These are phyloP conservation scores for Acer saccharum DNA, from an alignment of 345 rosid genomes.

Conservation along the genomic window DNA sequence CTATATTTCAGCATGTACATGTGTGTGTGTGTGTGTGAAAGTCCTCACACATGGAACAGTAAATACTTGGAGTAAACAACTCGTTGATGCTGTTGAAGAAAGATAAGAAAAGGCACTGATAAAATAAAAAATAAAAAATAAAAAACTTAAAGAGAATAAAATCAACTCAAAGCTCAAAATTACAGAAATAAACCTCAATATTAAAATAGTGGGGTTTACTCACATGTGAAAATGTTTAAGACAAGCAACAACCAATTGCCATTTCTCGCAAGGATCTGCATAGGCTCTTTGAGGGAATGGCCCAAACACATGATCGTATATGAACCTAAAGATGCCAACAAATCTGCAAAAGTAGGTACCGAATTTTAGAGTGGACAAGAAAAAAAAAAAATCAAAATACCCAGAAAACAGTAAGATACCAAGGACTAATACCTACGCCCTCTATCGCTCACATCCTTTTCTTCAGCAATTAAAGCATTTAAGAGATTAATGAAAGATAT, in stretches of 20 bases:
- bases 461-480: slow-evolving; percentile 84
- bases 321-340: slow-evolving; percentile 87
- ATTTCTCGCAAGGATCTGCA: slow-evolving; percentile 90
- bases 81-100: slow-evolving; percentile 5
- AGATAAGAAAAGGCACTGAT: not conserved
- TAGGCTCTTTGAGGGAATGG: slow-evolving; percentile 95
- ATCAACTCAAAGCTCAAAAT: slow-evolving; percentile 13
- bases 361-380: slow-evolving; percentile 22
- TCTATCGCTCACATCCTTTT: slow-evolving; percentile 80
- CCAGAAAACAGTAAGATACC: slow-evolving; percentile 12
- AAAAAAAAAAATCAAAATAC: slow-evolving; percentile 16
- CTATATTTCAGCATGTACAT: not conserved
- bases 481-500: slow-evolving; percentile 87
- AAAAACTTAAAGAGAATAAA: slow-evolving; percentile 5
- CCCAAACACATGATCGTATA: slow-evolving; percentile 88
- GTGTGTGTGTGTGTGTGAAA: not conserved
- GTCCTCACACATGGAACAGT: not conserved
- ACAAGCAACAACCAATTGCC: slow-evolving; percentile 92
- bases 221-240: slow-evolving; percentile 96
- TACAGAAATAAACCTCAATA: slow-evolving; percentile 1
- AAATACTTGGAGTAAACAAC: not conserved
- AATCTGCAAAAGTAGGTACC: slow-evolving; percentile 57
- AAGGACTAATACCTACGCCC: slow-evolving; percentile 72
- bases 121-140: slow-evolving; percentile 14
- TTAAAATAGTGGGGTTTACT: slow-evolving; percentile 26